These are phyloP conservation scores for Bretziella fagacearum DNA, from an alignment of 2,329 filamentous ascomycete genomes.

Conservation along the genomic window DNA sequence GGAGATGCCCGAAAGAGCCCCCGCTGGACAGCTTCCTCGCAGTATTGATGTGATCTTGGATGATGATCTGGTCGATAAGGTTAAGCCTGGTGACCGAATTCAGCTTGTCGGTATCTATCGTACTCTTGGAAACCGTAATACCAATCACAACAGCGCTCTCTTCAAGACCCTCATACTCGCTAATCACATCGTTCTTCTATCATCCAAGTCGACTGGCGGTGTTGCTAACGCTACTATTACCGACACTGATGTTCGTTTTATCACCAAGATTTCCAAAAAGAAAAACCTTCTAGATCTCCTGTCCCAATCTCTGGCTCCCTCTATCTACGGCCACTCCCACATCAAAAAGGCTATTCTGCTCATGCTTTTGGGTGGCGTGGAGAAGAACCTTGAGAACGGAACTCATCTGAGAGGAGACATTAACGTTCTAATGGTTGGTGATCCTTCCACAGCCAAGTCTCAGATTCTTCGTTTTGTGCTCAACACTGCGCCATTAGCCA, in stretches of 20 bases:
- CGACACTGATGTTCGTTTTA: conserved; percentile 93
- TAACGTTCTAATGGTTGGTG: conserved; percentile 98
- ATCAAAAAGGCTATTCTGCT: conserved; percentile 96
- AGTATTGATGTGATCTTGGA: conserved; percentile 94
- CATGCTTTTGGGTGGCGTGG: conserved; percentile 87
- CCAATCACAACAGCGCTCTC: conserved; percentile 72
- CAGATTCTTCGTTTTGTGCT: conserved; percentile 91
- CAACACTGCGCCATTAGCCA: conserved; percentile 89
- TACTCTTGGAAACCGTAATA: conserved; percentile 86
- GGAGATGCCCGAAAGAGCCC: conserved; percentile 95
- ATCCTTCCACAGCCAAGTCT: conserved; percentile 97
- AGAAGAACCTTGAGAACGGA: conserved; percentile 96
- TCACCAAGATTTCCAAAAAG: conserved; percentile 94
- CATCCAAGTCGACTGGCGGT: conserved; percentile 88
- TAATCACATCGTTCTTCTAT: conserved; percentile 87
- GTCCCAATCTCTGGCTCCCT: conserved; percentile 85
- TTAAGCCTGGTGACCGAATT: conserved; percentile 90
- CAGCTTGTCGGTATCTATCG: conserved; percentile 94
- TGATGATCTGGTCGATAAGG: conserved; percentile 84
- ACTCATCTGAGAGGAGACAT: conserved; percentile 97
- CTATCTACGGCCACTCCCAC: conserved; percentile 91
- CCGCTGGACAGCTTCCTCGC: conserved; percentile 83
- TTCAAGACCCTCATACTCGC: conserved; percentile 90
- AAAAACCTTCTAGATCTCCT: conserved; percentile 83
- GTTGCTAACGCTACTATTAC: conserved; percentile 85